Evolutionary conservation across 139 green algal genomes (phyloP).

Genomic region (Tetradesmus obliquus): DNA sequence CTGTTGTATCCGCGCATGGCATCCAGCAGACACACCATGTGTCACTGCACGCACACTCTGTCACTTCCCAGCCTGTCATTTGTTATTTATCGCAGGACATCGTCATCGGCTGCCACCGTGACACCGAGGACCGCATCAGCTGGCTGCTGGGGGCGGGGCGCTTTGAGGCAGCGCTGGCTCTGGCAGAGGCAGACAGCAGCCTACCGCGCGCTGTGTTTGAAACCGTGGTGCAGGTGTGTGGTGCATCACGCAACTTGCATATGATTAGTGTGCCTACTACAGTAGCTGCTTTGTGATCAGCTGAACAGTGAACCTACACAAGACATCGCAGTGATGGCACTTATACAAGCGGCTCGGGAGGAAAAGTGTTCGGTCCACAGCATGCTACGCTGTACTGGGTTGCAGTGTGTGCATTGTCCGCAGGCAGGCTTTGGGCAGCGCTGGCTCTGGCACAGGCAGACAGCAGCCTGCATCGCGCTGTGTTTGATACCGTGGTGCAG

Average conservation of each 20-base stretch:
- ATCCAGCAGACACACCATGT: too few species aligned
- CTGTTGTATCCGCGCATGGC: too few species aligned
- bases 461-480: conserved; percentile 37
- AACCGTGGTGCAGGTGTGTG: conserved; percentile 33
- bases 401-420: not conserved
- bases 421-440: conserved; percentile 72
- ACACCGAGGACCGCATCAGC: conserved; percentile 80
- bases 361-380: too few species aligned
- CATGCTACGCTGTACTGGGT: too few species aligned
- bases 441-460: conserved; percentile 74
- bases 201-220: conserved; percentile 44
- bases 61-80: not conserved
- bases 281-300: too few species aligned
- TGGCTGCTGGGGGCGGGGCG: conserved; percentile 80
- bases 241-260: not conserved
- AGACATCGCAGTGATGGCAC: too few species aligned
- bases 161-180: conserved; percentile 79
- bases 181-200: conserved; percentile 66
- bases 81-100: conserved; percentile 56
- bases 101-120: conserved; percentile 74
- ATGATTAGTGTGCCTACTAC: too few species aligned
- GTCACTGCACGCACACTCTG: too few species aligned
- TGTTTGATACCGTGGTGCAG: conserved; percentile 43
- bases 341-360: too few species aligned
- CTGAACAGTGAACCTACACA: too few species aligned